Base-by-base conservation (phyloP, 2,329 filamentous ascomycete genomes). In the Ceratocystis eucalypticola region DNA sequence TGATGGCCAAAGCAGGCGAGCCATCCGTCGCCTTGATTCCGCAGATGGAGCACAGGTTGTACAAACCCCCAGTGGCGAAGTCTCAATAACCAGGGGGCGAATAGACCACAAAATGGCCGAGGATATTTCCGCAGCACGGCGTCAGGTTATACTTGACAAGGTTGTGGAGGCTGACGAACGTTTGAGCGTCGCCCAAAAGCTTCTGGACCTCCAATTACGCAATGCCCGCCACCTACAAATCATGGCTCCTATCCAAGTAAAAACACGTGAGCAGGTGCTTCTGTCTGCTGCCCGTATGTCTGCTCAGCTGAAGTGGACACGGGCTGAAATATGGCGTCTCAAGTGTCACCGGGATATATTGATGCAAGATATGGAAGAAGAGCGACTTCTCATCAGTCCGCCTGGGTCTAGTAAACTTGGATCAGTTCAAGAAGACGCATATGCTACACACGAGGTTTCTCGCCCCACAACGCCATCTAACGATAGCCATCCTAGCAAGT, bases 261-360 rank as follows among this genome's bases (percentile, higher is more conserved):
- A 91, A 75, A 92, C 91, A 0, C 83, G 94, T 68, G 93, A 97
- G 68, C 84, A 91, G 68, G 82, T 97, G 65, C 81, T 96, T n/a
- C 80, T 88, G 69, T 88, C 91, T 20, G 93, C 94, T 22, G 90
- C 87, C 5, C 85, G 88, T 6, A 87, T 96, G 76, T 86, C 92
- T 66, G 91, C 91, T 2, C 91, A 93, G 73, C 77, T 99, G 68
- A 96, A 94, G 74, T 96, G 93, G 93, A 86, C 88, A n/a, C 83
- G 93, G 68, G 88, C 95, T 74, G 91, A 96, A 70, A 94, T 96
- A 22, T 96, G 92, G 91, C 88, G 87, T 65, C 83, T 93, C 71
- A 93, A 85, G 72, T 96, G 92, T 70, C 92, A 99, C 74, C 86
- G 88, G 53, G 93, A 96, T 71, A 92, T 97, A 68, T 78, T 99